These are phyloP conservation scores for Puccinia hordei DNA, from an alignment of 1,284 basidiomycete genomes.

Conservation along the genomic window DNA sequence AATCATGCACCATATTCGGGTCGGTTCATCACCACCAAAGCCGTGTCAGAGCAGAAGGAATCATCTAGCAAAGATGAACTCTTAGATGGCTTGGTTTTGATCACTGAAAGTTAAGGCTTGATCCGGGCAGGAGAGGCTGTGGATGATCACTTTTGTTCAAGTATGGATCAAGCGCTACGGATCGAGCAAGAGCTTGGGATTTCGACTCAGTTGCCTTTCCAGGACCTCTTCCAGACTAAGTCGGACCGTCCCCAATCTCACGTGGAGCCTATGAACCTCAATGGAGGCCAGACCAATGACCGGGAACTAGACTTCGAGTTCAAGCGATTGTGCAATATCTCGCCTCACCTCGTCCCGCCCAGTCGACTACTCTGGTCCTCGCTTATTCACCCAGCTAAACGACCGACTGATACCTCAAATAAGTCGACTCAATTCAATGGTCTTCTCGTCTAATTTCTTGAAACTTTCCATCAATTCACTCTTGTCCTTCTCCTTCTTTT, in stretches of 20 bases:
- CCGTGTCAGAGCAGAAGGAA: background rate
- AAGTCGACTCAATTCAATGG: background rate
- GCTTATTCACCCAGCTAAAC: constrained; percentile 11
- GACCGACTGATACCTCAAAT: background rate
- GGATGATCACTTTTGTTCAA: background rate
- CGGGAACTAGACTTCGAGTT: constrained; percentile 18
- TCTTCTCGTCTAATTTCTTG: background rate
- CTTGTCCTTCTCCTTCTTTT: background rate
- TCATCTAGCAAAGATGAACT: constrained; percentile 12
- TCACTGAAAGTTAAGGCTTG: constrained; percentile 9
- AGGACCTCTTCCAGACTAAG: constrained; percentile 32
- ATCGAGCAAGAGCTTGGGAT: constrained; percentile 33
- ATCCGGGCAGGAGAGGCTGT: constrained; percentile 32
- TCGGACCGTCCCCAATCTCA: background rate
- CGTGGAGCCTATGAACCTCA: background rate
- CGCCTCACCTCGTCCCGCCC: constrained; percentile 40
- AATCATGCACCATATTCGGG: background rate
- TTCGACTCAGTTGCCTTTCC: constrained; percentile 22
- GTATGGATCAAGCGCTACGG: background rate
- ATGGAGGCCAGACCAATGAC: background rate
- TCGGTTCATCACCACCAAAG: background rate
- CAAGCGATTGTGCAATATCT: constrained; percentile 6
- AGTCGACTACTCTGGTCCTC: constrained; percentile 33
- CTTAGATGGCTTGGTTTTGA: constrained; percentile 43
- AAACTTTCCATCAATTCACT: background rate